A percentile compares a stretch with the other conserved stretches of the same genome.
Evolutionary conservation across 2,329 filamentous ascomycete species (phyloP).

Genomic region (Colletotrichum camelliae): DNA sequence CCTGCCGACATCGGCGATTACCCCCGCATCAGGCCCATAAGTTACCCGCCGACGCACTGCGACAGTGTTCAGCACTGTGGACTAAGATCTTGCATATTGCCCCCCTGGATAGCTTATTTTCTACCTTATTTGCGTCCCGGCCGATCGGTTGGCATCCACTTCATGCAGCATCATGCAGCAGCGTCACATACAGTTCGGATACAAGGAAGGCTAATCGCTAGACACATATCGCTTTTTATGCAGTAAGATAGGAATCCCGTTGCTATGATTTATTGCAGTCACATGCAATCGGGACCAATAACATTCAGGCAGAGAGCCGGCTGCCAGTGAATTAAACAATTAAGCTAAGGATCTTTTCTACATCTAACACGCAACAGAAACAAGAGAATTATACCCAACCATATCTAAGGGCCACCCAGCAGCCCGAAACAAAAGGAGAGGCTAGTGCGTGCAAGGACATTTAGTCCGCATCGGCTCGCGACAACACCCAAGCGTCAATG

Average conservation of each 20-base stretch:
- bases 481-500: neutral
- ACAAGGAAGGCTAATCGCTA: neutral
- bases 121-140: neutral
- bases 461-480: neutral
- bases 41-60: neutral
- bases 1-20: neutral
- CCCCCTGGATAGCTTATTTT: neutral
- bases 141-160: neutral
- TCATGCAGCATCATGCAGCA: neutral
- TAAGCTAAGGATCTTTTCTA: accelerated
- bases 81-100: neutral
- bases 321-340: neutral
- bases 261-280: neutral
- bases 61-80: neutral
- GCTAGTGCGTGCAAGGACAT: accelerated
- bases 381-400: accelerated
- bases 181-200: neutral
- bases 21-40: neutral
- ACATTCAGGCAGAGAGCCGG: neutral
- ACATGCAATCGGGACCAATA: accelerated
- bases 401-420: neutral
- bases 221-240: neutral
- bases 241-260: neutral
- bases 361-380: accelerated
- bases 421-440: accelerated